Conservation (phyloP, 352 stramenopile genomes). For the Phytophthora foliorum region DNA sequence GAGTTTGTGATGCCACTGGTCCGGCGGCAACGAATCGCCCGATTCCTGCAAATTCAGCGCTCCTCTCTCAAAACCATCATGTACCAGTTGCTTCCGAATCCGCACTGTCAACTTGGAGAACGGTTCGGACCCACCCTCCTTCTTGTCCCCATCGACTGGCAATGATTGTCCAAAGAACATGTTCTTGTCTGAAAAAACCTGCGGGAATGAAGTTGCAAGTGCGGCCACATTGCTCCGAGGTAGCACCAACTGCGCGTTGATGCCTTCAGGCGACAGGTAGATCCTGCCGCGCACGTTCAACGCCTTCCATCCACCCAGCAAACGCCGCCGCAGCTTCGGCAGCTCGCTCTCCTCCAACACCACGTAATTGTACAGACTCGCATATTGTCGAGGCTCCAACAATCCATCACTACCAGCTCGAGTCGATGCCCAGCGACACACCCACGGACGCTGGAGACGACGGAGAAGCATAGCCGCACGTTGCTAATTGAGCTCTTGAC, state of each 20-base stretch:
- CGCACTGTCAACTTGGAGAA: slow-evolving; percentile 89
- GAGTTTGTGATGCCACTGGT: slow-evolving; percentile 57
- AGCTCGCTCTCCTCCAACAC: slow-evolving; percentile 38
- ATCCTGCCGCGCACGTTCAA: slow-evolving; percentile 71
- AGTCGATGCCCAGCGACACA: slow-evolving; percentile 16
- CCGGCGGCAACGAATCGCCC: slow-evolving; percentile 25
- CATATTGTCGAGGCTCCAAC: slow-evolving; percentile 38
- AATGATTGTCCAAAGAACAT: slow-evolving; percentile 28
- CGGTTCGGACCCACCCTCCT: slow-evolving; percentile 17
- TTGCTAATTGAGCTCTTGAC: slow-evolving; percentile 11
- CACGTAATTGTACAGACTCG: slow-evolving; percentile 66
- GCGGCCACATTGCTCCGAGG: slow-evolving; percentile 76
- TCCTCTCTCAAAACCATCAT: slow-evolving; percentile 79
- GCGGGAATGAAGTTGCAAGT: slow-evolving; percentile 16
- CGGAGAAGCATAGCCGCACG: slow-evolving; percentile 26
- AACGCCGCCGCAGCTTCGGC: slow-evolving; percentile 35
- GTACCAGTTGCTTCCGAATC: slow-evolving; percentile 89
- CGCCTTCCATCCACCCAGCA: slow-evolving; percentile 50
- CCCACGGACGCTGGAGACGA: slow-evolving; percentile 9
- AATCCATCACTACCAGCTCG: background rate
- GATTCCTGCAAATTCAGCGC: slow-evolving; percentile 36
- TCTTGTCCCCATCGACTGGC: background rate
- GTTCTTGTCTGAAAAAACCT: slow-evolving; percentile 15
- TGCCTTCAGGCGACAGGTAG: slow-evolving; percentile 93
- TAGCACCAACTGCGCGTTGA: slow-evolving; percentile 96